Percentiles rank a stretch among this genome's conserved stretches.
phyloP scores from a whole-genome alignment of 1,284 basidiomycete species.

The Papiliotrema laurentii region DNA sequence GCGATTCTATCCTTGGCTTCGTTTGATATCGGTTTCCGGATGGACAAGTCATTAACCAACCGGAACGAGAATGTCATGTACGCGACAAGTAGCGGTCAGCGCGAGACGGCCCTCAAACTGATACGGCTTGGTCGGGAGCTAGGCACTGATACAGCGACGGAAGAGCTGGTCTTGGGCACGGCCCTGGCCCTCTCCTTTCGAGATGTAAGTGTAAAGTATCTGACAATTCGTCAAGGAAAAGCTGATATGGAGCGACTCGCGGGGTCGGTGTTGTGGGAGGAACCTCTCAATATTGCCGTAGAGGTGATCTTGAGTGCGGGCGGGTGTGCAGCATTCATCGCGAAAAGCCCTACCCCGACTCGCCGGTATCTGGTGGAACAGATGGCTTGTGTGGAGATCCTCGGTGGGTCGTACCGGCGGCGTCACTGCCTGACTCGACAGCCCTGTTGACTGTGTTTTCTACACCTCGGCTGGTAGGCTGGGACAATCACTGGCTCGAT shows the following conservation, averaged over 20 bases:
- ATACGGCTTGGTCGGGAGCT: constrained; percentile 1
- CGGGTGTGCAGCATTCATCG: constrained; percentile 14
- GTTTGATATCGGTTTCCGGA: constrained; percentile 21
- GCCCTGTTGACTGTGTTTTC: constrained; percentile 8
- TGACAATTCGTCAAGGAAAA: not conserved
- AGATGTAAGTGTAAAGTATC: constrained; percentile 15
- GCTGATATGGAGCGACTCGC: constrained; percentile 11
- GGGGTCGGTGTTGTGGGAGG: constrained; percentile 15
- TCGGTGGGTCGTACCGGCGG: constrained; percentile 10
- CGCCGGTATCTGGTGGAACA: constrained; percentile 22
- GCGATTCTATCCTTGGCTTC: constrained; percentile 20
- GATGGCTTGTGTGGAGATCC: constrained; percentile 19
- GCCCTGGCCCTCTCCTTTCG: constrained; percentile 14
- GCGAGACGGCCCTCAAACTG: constrained; percentile 9
- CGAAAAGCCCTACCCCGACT: constrained; percentile 2
- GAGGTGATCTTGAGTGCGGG: constrained; percentile 8
- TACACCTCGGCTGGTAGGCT: constrained; percentile 4
- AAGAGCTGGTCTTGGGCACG: constrained; percentile 16
- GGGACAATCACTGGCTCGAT: constrained; percentile 12
- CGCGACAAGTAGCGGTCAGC: constrained; percentile 10
- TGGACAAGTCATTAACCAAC: not conserved
- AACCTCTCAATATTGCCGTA: constrained; percentile 11
- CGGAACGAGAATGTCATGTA: constrained; percentile 18
- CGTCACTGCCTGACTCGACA: not conserved
- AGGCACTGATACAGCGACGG: not conserved